Base-by-base conservation (phyloP, 148 eudicot genomes). In the Talinum fruticosum region DNA sequence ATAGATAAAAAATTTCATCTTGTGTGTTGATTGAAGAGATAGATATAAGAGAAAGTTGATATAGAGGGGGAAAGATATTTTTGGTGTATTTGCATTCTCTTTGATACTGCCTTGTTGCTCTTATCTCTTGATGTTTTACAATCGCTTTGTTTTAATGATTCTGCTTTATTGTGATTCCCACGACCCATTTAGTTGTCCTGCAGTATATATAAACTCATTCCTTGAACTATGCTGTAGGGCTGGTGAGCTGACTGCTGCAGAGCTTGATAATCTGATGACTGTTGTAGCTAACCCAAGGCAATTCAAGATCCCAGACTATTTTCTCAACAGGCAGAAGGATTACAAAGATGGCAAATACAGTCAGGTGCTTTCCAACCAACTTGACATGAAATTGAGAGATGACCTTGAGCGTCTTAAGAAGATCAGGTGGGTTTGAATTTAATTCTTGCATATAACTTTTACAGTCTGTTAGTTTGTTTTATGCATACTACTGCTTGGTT, bases 371-470 rank as follows among this genome's bases (percentile, higher is more conserved):
- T 93, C 98, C 71, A 93, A 93, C 81, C 94, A 89, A 8, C 88
- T 93, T 64, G 98, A 93, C 88, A 93, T 93, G 98, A 93, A 93
- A 77, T 89, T 93, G 18, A 93, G 97, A 73, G 97, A 93, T 80
- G 97, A 93, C 68, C 91, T 93, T 80, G 97, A 93, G 86, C 93
- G 97, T 34, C 79, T 93, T 67, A 93, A 93, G 86, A 93, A 93
- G 86, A 93, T 93, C 86, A 93, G 97, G 97, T 93, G 64, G 62
- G 79, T 79, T 47, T 66, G n/a, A 5, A 0, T 45, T 33, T n/a
- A 16, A 21, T 23, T 76, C 29, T 16, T 30, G 41, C 64, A 32
- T 72, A 13, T 5, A 30, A 18, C 64, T 72, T 30, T 14, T 32
- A n/a, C 14, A 21, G 14, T 30, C 24, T 10, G 6, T 59, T 6